A percentile compares a stretch with the other conserved stretches of the same genome.
Evolutionary conservation across 257 asterid species (phyloP).

Genomic region (Solanum habrochaites): DNA sequence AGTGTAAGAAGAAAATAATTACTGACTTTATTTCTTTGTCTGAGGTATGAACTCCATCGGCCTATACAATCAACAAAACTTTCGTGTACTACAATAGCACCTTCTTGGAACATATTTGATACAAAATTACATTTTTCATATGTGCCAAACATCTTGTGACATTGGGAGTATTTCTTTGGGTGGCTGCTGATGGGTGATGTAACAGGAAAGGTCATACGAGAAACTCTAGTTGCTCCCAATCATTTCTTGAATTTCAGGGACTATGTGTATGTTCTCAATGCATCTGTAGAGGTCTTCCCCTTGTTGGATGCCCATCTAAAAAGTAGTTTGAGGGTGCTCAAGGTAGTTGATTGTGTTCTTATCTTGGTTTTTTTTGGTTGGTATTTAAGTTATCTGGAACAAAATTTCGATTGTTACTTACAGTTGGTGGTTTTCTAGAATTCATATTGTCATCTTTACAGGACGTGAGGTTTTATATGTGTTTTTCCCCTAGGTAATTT

Average conservation of each 20-base stretch:
- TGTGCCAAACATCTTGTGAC: not conserved
- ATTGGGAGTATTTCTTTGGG: not conserved
- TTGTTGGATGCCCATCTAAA: not conserved
- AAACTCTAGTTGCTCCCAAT: not conserved
- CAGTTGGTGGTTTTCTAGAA: not conserved
- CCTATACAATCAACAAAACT: not conserved
- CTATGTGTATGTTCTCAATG: not conserved
- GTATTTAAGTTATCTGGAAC: not conserved
- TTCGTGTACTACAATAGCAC: not conserved
- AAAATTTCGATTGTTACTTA: not conserved
- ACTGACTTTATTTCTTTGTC: not conserved
- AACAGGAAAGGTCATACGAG: not conserved
- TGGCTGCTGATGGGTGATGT: not conserved
- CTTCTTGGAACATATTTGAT: not conserved
- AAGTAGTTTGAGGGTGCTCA: not conserved
- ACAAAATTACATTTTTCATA: not conserved
- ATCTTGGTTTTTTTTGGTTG: not conserved
- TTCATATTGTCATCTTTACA: not conserved
- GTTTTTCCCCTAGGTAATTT: not conserved
- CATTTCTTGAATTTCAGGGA: not conserved
- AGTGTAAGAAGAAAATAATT: not conserved
- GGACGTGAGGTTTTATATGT: not conserved
- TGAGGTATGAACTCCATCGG: not conserved
- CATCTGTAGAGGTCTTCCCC: not conserved
- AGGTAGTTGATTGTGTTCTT: not conserved